Conservation (phyloP, 2,329 filamentous ascomycete species). For the Arachnopeziza araneosa region DNA sequence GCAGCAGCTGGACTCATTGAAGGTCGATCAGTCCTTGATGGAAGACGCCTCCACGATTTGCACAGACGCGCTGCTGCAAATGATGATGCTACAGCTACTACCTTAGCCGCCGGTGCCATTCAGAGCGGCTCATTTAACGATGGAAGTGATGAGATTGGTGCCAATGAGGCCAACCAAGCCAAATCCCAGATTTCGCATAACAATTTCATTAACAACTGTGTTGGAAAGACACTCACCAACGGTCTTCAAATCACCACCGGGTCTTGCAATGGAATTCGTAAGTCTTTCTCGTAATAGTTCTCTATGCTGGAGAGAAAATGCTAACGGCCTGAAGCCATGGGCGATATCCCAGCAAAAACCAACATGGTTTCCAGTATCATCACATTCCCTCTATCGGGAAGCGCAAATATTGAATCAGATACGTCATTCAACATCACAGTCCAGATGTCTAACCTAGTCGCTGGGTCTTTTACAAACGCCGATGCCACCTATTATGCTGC, state of each 20-base stretch:
- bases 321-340: conserved; percentile 25
- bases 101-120: conserved; percentile 23
- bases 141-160: conserved; percentile 22
- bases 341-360: conserved; percentile 29
- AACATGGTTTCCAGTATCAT: conserved; percentile 30
- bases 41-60: conserved; percentile 11
- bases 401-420: conserved; percentile 5
- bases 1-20: conserved; percentile 21
- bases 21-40: conserved; percentile 14
- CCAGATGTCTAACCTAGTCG: conserved; percentile 31
- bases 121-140: conserved; percentile 26
- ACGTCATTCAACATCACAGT: conserved; percentile 28
- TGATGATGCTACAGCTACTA: conserved; percentile 14
- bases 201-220: conserved; percentile 32
- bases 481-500: conserved; percentile 35
- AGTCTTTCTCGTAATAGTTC: conserved; percentile 9
- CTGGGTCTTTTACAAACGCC: conserved; percentile 36
- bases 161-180: conserved; percentile 22
- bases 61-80: conserved; percentile 2
- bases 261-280: conserved; percentile 50
- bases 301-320: not conserved
- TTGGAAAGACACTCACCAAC: conserved; percentile 47
- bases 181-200: conserved; percentile 25
- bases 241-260: conserved; percentile 51
- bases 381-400: conserved; percentile 17